phyloP scores from a whole-genome alignment of 2,329 filamentous ascomycete species.

The Leptographium radiaticola region DNA sequence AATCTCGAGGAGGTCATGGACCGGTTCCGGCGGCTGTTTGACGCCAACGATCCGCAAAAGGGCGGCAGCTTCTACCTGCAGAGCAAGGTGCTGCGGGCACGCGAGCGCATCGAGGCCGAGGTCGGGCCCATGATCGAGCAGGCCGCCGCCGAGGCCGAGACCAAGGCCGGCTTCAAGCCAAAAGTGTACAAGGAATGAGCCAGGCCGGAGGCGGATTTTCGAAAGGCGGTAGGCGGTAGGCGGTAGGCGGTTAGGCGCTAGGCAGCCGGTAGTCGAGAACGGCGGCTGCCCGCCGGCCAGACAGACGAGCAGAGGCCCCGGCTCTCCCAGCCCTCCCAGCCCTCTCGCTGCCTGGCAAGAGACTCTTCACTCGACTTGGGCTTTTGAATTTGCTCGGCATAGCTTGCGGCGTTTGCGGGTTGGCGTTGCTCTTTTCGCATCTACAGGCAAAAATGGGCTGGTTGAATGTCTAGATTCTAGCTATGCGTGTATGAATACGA shows the following conservation, averaged over 20 bases:
- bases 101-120: constrained; percentile 86
- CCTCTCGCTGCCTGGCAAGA: too few species aligned
- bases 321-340: too few species aligned
- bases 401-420: background rate
- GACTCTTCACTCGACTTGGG: background rate
- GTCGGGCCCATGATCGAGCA: constrained; percentile 59
- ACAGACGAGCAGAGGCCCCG: too few species aligned
- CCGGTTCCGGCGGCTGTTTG: constrained; percentile 89
- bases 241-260: too few species aligned
- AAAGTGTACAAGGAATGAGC: constrained; percentile 74
- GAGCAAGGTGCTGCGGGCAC: constrained; percentile 85
- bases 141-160: constrained; percentile 61
- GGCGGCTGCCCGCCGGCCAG: too few species aligned
- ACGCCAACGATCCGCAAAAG: constrained; percentile 87
- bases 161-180: constrained; percentile 80
- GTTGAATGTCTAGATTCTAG: background rate
- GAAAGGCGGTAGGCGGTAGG: background rate
- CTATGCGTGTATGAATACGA: background rate
- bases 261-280: too few species aligned
- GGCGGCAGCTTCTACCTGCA: constrained; percentile 97
- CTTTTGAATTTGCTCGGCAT: background rate
- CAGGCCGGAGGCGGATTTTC: background rate
- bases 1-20: constrained; percentile 70
- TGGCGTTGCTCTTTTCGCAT: background rate
- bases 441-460: background rate